Conservation (phyloP, 108 stramenopile species). For the Skeletonema potamos region DNA sequence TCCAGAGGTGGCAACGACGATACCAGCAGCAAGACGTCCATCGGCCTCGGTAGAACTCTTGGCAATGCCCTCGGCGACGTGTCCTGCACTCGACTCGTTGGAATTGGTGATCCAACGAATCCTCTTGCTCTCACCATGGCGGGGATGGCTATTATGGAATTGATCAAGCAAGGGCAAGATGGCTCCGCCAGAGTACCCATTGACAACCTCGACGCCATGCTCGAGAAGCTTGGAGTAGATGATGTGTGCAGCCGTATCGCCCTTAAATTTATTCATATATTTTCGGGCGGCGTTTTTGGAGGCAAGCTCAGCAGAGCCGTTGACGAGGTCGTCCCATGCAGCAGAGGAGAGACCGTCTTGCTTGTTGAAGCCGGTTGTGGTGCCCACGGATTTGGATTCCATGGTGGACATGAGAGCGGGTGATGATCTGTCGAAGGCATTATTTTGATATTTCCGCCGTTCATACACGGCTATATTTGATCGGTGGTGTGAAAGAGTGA, state of each 20-base stretch:
- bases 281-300: conserved; percentile 36
- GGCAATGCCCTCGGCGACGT: conserved; percentile 91
- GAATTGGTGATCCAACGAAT: conserved; percentile 93
- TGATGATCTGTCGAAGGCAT: conserved; percentile 13
- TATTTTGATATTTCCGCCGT: conserved; percentile 3
- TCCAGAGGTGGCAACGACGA: conserved; percentile 90
- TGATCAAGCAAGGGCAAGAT: conserved; percentile 88
- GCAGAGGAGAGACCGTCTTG: conserved; percentile 23
- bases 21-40: conserved; percentile 74
- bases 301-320: conserved; percentile 25
- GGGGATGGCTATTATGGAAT: conserved; percentile 80
- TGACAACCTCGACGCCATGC: conserved; percentile 80
- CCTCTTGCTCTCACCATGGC: conserved; percentile 54
- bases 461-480: not conserved
- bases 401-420: conserved; percentile 40
- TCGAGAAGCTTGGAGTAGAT: conserved; percentile 85
- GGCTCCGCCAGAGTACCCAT: conserved; percentile 93
- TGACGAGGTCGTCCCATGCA: conserved; percentile 22
- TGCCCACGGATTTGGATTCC: conserved; percentile 43
- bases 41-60: conserved; percentile 72
- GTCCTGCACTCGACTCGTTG: conserved; percentile 81
- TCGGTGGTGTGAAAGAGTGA: conserved; percentile 5
- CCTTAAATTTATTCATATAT: conserved; percentile 50
- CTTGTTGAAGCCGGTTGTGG: conserved; percentile 29
- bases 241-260: conserved; percentile 79